Evolutionary conservation across 164 flowering plant genomes (phyloP), one percentile per base, ranked within the genome.

Genomic region (Vitis amurensis): DNA sequence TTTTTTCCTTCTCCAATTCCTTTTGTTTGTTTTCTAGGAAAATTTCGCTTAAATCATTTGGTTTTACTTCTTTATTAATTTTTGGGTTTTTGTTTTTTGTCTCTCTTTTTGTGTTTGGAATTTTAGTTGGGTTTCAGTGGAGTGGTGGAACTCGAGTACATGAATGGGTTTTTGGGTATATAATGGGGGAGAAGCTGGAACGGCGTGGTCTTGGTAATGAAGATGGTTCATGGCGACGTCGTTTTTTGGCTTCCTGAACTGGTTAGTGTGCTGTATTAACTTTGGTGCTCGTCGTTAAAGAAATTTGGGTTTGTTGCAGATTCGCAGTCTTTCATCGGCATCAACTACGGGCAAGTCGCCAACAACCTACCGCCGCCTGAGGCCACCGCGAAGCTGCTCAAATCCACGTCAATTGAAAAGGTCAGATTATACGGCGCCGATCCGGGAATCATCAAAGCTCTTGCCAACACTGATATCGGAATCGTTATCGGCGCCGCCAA

Each of bases 351-450:
- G 15, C 78, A 78, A 68, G 81, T 86, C 11, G 85, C 86, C 53
- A 85, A 83, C 68, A 84, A 86, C 71, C 84, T 84, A 14, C 89
- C 89, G 15, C 83, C 89, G 49, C 86, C 87, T 3, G 63, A 64
- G 30, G 72, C 76, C 51, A 84, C 90, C n/a, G 86, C 73, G 13
- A 81, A 77, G 66, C 87, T 86, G 16, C 84, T 87, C 58, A 71
- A 76, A 16, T 79, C 90, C 16, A 87, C 90, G 1, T 44, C 85
- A 14, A 81, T 87, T 23, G 67, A 68, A 44, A 83, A 78, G 12
- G 81, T 86, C 55, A 67, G 89, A 10, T 80, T 86, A 51, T 86
- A 86, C 71, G 85, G 85, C 30, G 79, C 88, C 19, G 87, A 87
- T 72, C 86, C 87, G 4, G 81, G 78, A 0, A 78, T 87, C 58